These are phyloP conservation scores for Gomphus sp. DNA, from an alignment of 1,284 basidiomycete species.

Conservation along the genomic window DNA sequence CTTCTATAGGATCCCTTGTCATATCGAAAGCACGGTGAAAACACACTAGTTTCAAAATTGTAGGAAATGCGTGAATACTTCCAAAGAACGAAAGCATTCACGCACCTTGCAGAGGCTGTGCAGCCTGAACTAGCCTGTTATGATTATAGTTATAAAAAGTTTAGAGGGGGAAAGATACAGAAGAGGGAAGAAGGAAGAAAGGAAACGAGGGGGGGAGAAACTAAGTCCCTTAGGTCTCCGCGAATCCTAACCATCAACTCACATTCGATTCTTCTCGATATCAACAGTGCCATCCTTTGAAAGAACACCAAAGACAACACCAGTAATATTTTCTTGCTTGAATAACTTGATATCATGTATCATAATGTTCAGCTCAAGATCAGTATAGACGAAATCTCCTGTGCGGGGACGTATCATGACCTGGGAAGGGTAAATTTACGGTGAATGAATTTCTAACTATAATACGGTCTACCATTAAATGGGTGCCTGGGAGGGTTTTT, in stretches of 20 bases:
- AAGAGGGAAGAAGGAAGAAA: not conserved
- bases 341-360: slow-evolving; percentile 57
- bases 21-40: slow-evolving; percentile 82
- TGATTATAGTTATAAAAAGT: too few species aligned
- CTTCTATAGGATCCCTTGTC: slow-evolving; percentile 44
- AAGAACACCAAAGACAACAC: slow-evolving; percentile 66
- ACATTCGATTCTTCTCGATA: slow-evolving; percentile 42
- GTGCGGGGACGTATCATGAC: slow-evolving; percentile 70
- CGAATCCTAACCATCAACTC: slow-evolving; percentile 9
- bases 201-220: too few species aligned
- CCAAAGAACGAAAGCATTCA: not conserved
- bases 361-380: slow-evolving; percentile 61
- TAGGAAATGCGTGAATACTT: not conserved
- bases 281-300: slow-evolving; percentile 53
- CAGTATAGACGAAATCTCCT: slow-evolving; percentile 69
- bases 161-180: too few species aligned
- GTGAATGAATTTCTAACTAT: not conserved
- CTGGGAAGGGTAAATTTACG: slow-evolving; percentile 25
- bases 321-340: slow-evolving; percentile 45
- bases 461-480: slow-evolving; percentile 51
- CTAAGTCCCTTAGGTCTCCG: not conserved
- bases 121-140: slow-evolving; percentile 47
- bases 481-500: slow-evolving; percentile 34
- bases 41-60: slow-evolving; percentile 40
- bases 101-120: slow-evolving; percentile 54